phyloP scores from a whole-genome alignment of 805 yeast genomes.

The Metschnikowia cerradonensis region DNA sequence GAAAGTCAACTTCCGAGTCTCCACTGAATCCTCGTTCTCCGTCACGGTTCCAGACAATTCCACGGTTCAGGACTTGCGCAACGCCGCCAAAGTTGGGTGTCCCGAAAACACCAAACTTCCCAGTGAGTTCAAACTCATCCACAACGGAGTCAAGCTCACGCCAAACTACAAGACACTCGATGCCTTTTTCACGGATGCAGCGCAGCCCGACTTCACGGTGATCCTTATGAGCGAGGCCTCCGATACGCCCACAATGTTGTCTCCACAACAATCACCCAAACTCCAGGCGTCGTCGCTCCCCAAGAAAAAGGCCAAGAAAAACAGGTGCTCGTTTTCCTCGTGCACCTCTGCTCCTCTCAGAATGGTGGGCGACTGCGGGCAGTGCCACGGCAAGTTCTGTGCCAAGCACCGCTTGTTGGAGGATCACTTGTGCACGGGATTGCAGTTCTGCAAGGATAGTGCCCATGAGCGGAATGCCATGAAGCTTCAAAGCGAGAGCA shows the following conservation, averaged over 20 bases:
- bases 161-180: conserved; percentile 24
- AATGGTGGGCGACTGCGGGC: conserved; percentile 78
- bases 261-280: conserved; percentile 18
- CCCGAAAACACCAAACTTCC: conserved; percentile 33
- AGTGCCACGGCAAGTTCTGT: conserved; percentile 81
- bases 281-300: conserved; percentile 15
- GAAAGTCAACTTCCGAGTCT: conserved; percentile 48
- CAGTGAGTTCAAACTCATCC: conserved; percentile 35
- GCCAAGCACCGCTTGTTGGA: conserved; percentile 83
- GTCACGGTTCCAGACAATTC: conserved; percentile 51
- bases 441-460: conserved; percentile 74
- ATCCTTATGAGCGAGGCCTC: conserved; percentile 27
- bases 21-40: conserved; percentile 41
- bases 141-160: conserved; percentile 36
- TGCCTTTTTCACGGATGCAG: conserved; percentile 14
- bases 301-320: conserved; percentile 35
- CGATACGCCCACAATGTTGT: conserved; percentile 21
- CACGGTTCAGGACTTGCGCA: conserved; percentile 48
- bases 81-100: conserved; percentile 40
- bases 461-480: conserved; percentile 82
- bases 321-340: conserved; percentile 47
- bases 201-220: conserved; percentile 17
- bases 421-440: conserved; percentile 75
- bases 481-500: conserved; percentile 78
- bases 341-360: conserved; percentile 65